These are phyloP conservation scores for Ogataea nitratoaversa DNA, from an alignment of 805 yeast genomes.

Conservation along the genomic window DNA sequence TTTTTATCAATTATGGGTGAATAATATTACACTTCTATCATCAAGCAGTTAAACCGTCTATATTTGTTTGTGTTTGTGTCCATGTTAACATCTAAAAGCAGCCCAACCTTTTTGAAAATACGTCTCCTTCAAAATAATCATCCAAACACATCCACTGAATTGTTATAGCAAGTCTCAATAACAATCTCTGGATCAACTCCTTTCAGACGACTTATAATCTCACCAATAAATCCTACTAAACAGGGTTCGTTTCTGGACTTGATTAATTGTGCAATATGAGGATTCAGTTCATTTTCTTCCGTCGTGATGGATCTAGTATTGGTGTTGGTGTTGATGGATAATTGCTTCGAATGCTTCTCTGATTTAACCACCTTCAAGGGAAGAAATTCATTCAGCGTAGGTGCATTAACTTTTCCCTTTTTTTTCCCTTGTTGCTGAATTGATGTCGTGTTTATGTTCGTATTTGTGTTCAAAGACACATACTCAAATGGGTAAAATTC, in stretches of 20 bases:
- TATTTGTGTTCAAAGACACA: not conserved
- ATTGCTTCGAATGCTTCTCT: constrained; percentile 32
- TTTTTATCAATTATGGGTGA: too few species aligned
- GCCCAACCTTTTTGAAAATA: not conserved
- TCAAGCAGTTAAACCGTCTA: too few species aligned
- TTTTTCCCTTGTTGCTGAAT: not conserved
- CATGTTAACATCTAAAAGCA: too few species aligned
- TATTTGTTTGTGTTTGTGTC: too few species aligned
- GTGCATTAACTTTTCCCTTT: not conserved
- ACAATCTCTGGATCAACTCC: constrained; percentile 39
- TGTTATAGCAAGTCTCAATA: constrained; percentile 47
- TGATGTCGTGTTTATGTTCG: not conserved
- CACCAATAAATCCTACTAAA: constrained; percentile 74
- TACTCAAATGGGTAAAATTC: constrained; percentile 42
- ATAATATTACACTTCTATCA: too few species aligned
- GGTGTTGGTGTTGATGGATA: too few species aligned
- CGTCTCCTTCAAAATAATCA: not conserved
- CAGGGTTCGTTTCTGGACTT: constrained; percentile 94
- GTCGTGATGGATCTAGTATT: too few species aligned
- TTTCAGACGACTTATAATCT: constrained; percentile 52
- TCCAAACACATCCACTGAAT: constrained; percentile 45
- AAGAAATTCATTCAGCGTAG: constrained; percentile 36
- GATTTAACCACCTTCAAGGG: constrained; percentile 60
- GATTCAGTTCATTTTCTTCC: not conserved
- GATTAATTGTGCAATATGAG: constrained; percentile 36